phyloP scores from a whole-genome alignment of 805 yeast species.

The Metschnikowia noctiluminum region DNA sequence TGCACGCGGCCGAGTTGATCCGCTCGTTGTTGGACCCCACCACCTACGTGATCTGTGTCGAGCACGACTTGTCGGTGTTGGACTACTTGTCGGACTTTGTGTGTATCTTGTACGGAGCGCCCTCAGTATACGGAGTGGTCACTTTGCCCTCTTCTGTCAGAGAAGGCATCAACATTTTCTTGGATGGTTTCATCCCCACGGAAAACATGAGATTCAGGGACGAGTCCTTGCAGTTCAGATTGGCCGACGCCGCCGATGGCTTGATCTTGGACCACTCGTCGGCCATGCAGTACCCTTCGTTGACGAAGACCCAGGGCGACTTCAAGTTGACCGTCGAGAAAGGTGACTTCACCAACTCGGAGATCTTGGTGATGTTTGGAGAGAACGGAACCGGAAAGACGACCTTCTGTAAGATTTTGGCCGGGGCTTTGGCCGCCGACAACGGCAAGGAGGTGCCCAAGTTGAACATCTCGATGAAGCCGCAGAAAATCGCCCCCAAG shows the following conservation, averaged over 20 bases:
- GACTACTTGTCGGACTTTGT: slow-evolving; percentile 96
- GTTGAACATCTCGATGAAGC: slow-evolving; percentile 94
- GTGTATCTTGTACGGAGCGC: slow-evolving; percentile 96
- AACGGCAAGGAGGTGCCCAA: slow-evolving; percentile 76
- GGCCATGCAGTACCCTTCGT: slow-evolving; percentile 70
- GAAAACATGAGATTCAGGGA: slow-evolving; percentile 97
- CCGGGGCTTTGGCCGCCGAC: slow-evolving; percentile 91
- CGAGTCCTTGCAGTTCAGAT: slow-evolving; percentile 90
- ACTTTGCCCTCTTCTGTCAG: slow-evolving; percentile 95
- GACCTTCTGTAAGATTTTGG: slow-evolving; percentile 90
- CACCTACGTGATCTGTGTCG: slow-evolving; percentile 90
- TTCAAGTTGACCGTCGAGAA: slow-evolving; percentile 76
- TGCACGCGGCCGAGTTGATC: slow-evolving; percentile 93
- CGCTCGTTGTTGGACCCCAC: slow-evolving; percentile 78
- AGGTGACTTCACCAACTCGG: slow-evolving; percentile 95
- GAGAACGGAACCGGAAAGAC: slow-evolving; percentile 99
- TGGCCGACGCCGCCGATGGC: slow-evolving; percentile 84
- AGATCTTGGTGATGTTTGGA: slow-evolving; percentile 98
- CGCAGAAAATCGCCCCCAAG: slow-evolving; percentile 98
- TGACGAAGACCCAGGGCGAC: slow-evolving; percentile 94
- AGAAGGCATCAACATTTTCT: slow-evolving; percentile 97
- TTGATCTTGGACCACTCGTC: slow-evolving; percentile 74
- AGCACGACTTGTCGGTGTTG: slow-evolving; percentile 96
- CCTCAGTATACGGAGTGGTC: slow-evolving; percentile 98
- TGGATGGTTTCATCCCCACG: slow-evolving; percentile 96